phyloP scores from a whole-genome alignment of 2,329 filamentous ascomycete genomes.

The Microcyclospora tardicrescens region DNA sequence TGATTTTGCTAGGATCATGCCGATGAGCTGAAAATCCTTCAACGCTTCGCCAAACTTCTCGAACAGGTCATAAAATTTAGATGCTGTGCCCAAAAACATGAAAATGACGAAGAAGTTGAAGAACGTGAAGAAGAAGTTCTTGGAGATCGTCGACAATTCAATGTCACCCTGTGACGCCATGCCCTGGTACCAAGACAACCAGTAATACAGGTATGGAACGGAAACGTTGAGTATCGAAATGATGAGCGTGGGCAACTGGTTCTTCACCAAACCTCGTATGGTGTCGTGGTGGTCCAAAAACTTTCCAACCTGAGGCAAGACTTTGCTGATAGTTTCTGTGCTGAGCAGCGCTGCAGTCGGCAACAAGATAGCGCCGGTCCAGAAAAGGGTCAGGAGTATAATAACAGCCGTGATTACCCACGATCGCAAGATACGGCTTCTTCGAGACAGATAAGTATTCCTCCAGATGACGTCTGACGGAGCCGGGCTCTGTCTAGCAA shows the following conservation, averaged over 20 bases:
- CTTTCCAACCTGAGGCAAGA: constrained; percentile 57
- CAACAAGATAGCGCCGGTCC: constrained; percentile 64
- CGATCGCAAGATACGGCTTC: constrained; percentile 58
- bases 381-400: constrained; percentile 69
- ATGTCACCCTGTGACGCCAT: constrained; percentile 93
- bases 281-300: constrained; percentile 56
- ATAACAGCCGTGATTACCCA: constrained; percentile 81
- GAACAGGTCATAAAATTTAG: constrained; percentile 56
- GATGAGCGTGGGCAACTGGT: constrained; percentile 71
- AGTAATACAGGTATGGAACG: constrained; percentile 91
- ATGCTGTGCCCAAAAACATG: constrained; percentile 70
- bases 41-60: constrained; percentile 56
- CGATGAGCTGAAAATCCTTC: constrained; percentile 66
- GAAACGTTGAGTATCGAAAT: constrained; percentile 78
- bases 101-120: constrained; percentile 98
- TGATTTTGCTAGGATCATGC: constrained; percentile 59
- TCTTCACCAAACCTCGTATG: constrained; percentile 66
- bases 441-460: constrained; percentile 74
- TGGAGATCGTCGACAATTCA: constrained; percentile 86
- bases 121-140: constrained; percentile 97
- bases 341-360: constrained; percentile 69
- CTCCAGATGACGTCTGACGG: constrained; percentile 90
- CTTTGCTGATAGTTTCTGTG: constrained; percentile 62
- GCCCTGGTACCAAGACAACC: constrained; percentile 78
- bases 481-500: constrained; percentile 75